These are phyloP conservation scores for Amaranthus palmeri DNA, from an alignment of 148 eudicot genomes.

Conservation along the genomic window DNA sequence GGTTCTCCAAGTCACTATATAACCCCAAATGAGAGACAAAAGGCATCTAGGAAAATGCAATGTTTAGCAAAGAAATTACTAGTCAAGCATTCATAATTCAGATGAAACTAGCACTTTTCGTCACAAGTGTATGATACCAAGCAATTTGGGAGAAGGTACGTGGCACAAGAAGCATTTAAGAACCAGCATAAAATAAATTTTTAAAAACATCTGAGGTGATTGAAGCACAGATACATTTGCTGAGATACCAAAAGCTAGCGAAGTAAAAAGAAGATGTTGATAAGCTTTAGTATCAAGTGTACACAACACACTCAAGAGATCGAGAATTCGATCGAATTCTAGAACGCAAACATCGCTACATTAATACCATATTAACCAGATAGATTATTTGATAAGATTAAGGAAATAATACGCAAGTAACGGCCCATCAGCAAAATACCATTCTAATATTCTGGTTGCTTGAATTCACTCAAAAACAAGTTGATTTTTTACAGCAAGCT, in stretches of 20 bases:
- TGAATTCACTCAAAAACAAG: background rate
- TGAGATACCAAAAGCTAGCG: background rate
- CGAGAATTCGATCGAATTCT: background rate
- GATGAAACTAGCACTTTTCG: too few relatives aligned
- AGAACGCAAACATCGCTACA: background rate
- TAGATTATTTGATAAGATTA: background rate
- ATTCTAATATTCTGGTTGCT: background rate
- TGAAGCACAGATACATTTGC: background rate
- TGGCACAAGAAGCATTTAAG: too few relatives aligned
- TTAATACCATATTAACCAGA: background rate
- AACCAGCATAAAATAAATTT: too few relatives aligned
- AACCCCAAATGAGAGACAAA: too few relatives aligned
- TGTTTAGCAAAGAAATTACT: too few relatives aligned
- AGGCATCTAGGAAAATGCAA: too few relatives aligned
- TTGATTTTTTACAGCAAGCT: background rate
- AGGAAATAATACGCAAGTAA: background rate
- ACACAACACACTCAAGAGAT: background rate
- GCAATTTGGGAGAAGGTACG: too few relatives aligned
- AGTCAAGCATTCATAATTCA: too few relatives aligned
- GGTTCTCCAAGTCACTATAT: too few relatives aligned
- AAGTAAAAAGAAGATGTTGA: background rate
- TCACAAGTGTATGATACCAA: too few relatives aligned
- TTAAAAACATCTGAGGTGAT: too few relatives aligned
- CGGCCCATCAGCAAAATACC: background rate
- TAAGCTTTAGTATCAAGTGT: background rate